phyloP scores from a whole-genome alignment of 1,139 yeast genomes.

The Blastobotrys arbuscula region DNA sequence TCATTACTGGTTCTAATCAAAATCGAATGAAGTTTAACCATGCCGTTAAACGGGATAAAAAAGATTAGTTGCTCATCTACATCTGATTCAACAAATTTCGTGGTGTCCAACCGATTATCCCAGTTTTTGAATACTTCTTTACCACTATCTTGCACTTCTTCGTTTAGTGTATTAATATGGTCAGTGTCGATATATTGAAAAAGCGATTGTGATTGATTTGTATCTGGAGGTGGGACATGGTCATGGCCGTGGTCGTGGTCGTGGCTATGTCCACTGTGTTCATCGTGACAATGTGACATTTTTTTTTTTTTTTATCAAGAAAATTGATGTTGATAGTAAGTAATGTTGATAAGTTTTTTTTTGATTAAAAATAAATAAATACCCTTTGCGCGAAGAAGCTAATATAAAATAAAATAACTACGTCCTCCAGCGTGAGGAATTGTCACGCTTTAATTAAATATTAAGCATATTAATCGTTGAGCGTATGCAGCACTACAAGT shows the following conservation, averaged over 20 bases:
- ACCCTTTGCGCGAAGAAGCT: no score
- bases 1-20: constrained; percentile 63
- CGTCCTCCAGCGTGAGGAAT: no score
- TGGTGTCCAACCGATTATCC: constrained; percentile 39
- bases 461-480: no score
- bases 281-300: constrained; percentile 12
- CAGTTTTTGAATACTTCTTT: constrained; percentile 47
- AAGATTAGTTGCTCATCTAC: constrained; percentile 76
- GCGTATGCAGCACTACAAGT: not conserved
- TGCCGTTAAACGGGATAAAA: constrained; percentile 72
- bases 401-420: no score
- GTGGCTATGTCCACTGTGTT: constrained; percentile 19
- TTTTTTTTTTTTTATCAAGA: not conserved
- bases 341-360: no score
- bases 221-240: constrained; percentile 65
- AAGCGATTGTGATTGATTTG: constrained; percentile 64
- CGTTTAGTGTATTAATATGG: constrained; percentile 61
- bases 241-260: constrained; percentile 33
- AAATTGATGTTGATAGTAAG: not conserved
- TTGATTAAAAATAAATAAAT: no score
- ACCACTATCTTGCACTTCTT: constrained; percentile 47
- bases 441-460: no score
- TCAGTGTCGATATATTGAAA: constrained; percentile 55
- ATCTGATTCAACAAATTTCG: constrained; percentile 57
- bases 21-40: constrained; percentile 68